These are phyloP conservation scores for Cicer judaicum DNA, from an alignment of 306 rosid genomes.

Conservation along the genomic window DNA sequence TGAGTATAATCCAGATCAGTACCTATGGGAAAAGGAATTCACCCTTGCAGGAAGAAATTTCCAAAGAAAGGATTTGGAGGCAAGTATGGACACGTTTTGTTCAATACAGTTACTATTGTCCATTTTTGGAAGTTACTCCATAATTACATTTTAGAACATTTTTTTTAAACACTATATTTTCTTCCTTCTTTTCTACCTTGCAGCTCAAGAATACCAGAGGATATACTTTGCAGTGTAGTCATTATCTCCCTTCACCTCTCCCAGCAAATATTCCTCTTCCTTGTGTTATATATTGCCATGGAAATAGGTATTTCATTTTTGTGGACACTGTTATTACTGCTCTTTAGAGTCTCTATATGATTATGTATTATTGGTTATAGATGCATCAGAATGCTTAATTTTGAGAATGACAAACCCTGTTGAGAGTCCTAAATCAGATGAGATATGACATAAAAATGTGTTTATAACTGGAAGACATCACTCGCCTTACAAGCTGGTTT, in stretches of 20 bases:
- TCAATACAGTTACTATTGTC: conserved; percentile 21
- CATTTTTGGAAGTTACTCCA: conserved; percentile 33
- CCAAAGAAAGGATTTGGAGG: conserved; percentile 97
- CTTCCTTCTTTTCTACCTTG: conserved; percentile 41
- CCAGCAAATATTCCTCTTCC: conserved; percentile 84
- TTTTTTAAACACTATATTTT: conserved; percentile 45
- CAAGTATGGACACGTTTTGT: conserved; percentile 75
- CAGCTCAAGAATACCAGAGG: conserved; percentile 93
- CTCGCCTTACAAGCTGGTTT: too few species aligned
- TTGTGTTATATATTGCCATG: conserved; percentile 97
- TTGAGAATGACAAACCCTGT: neutral
- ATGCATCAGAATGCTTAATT: conserved; percentile 14
- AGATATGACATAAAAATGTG: too few species aligned
- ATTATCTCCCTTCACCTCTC: conserved; percentile 82
- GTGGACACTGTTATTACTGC: conserved; percentile 6
- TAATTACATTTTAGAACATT: conserved; percentile 28
- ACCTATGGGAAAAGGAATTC: conserved; percentile 93
- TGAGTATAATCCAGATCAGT: conserved; percentile 90
- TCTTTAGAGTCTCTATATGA: conserved; percentile 14
- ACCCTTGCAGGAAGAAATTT: conserved; percentile 80
- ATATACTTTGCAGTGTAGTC: conserved; percentile 81
- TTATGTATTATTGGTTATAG: conserved; percentile 28
- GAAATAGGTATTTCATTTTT: conserved; percentile 75
- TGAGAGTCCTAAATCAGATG: too few species aligned
- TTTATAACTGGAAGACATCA: too few species aligned